Base-by-base conservation (phyloP, 2,329 filamentous ascomycete genomes). In the Neoascochyta sp. region DNA sequence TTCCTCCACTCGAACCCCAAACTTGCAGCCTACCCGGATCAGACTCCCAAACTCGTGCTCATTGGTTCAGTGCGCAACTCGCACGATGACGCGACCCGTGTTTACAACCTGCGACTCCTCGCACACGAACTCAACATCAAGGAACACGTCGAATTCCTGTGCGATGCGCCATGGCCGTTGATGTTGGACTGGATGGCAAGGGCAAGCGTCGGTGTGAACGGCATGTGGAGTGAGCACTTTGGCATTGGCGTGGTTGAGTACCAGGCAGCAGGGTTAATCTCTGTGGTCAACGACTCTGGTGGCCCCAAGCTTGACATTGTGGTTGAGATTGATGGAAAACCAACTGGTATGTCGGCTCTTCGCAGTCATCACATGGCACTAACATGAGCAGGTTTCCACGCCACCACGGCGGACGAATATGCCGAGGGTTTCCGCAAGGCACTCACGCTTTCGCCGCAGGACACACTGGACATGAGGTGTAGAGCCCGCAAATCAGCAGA, bases 161-260 rank as follows among this genome's bases (percentile, higher is more conserved):
- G 88, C 33, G 89, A 98, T 60, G 89, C 87, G 1, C 80, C 84
- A 15, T 98, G 90, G 88, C 79, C 84, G 3, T 78, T 87, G 47
- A 86, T 98, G 30, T 71, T 95, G 7, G 75, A 83, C 17, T 88
- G 86, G 77, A 70, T 96, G 39, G 70, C 78, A 30, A 79, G 71
- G 41, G 81, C 84, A 4, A 90, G 80, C 11, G 77, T 98, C 2
- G 92, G 92, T 27, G 88, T 94, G 16, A 98, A 98, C 51, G 87
- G 85, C 54, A 98, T 98, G 92, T 81, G 92, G 90, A 96, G 95
- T 60, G 92, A 98, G 67, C 92, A 98, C 63, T 98, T 98, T 60
- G 92, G 92, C 13, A 98, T 98, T 36, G 92, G 92, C 1, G 89
- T 96, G 10, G 92, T 98, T 22, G 92, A 98, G 69, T 98, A 96